phyloP scores from a whole-genome alignment of 176 grass and related monocot genomes.

The Melocanna baccifera region DNA sequence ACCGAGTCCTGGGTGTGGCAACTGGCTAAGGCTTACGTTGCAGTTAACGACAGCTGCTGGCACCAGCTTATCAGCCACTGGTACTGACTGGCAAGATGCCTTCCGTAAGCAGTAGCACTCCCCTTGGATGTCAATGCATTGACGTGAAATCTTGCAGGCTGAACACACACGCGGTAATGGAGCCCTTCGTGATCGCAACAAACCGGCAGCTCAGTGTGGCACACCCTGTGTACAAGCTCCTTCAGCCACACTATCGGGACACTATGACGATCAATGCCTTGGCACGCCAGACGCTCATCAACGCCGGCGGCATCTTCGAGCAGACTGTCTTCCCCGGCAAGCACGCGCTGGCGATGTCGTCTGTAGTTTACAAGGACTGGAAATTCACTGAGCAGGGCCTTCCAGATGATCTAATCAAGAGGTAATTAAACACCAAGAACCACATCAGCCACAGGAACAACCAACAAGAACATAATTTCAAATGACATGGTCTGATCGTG shows the following conservation, averaged over 20 bases:
- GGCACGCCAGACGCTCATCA: slow-evolving; percentile 38
- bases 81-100: background rate
- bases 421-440: background rate
- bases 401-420: background rate
- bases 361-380: background rate
- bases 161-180: slow-evolving; percentile 27
- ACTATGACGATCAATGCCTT: slow-evolving; percentile 27
- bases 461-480: background rate
- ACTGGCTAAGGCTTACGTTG: slow-evolving; percentile 5
- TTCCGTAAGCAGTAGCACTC: background rate
- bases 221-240: slow-evolving; percentile 11
- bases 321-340: slow-evolving; percentile 35
- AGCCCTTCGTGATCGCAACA: background rate
- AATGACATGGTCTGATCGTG: background rate
- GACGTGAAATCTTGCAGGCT: background rate
- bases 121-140: background rate
- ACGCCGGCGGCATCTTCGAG: slow-evolving; percentile 40
- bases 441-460: background rate
- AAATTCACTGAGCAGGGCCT: slow-evolving; percentile 20
- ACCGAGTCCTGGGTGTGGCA: slow-evolving; percentile 7
- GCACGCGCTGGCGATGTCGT: slow-evolving; percentile 22
- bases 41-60: slow-evolving; percentile 10
- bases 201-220: slow-evolving; percentile 26
- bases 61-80: slow-evolving; percentile 22
- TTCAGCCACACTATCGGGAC: slow-evolving; percentile 16